Evolutionary conservation across 306 rosid genomes (phyloP).

Genomic region (Prunus dulcis): DNA sequence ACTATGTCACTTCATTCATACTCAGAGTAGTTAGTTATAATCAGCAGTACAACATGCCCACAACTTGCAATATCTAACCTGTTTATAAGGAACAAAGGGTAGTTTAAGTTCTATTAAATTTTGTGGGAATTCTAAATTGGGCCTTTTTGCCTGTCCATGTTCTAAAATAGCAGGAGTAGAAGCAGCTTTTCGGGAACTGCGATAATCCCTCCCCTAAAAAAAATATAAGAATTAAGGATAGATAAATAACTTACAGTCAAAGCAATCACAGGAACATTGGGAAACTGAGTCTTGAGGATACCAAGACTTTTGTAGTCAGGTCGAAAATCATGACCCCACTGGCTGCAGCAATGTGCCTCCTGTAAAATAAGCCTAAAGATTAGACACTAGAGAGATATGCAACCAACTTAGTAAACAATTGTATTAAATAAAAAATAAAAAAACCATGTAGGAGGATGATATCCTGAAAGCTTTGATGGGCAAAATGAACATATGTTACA

Average conservation of each 20-base stretch:
- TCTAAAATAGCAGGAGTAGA: neutral
- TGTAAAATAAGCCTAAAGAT: slow-evolving; percentile 34
- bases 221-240: slow-evolving; percentile 4
- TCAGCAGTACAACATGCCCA: neutral
- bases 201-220: neutral
- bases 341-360: slow-evolving; percentile 99
- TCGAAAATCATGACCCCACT: slow-evolving; percentile 99
- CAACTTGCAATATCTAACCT: neutral
- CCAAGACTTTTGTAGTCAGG: slow-evolving; percentile 96
- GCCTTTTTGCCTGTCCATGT: neutral
- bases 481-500: neutral
- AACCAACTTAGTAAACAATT: neutral
- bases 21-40: neutral
- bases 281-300: slow-evolving; percentile 94
- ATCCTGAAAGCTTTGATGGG: neutral
- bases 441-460: no score
- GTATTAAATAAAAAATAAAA: no score
- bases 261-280: slow-evolving; percentile 82
- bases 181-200: neutral
- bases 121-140: neutral
- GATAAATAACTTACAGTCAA: slow-evolving; percentile 58
- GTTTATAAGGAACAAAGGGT: neutral
- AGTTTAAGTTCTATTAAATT: neutral
- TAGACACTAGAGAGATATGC: slow-evolving; percentile 9
- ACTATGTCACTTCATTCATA: neutral